Base-by-base conservation (phyloP, 2,329 filamentous ascomycete species). In the Aspergillus sp. region DNA sequence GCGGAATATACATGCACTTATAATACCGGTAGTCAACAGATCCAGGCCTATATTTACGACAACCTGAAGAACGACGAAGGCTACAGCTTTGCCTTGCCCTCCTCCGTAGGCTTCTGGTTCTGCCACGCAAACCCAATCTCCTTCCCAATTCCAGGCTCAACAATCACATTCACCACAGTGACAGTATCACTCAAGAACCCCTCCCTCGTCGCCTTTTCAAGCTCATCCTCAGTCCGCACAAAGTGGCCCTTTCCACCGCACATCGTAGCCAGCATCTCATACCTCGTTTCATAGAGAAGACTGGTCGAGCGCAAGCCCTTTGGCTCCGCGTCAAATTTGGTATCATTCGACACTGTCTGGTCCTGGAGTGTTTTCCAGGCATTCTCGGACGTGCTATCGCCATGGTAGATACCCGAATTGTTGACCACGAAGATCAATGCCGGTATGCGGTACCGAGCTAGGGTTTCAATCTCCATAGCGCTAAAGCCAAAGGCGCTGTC, bases 401-500 rank as follows among this genome's bases (percentile, higher is more conserved):
- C 79, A 52, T 80, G 77, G 67, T 81, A 81, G 23, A 81, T 77
- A 4, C 79, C 79, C 0, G 80, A 78, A 63, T 86, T 85, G 61
- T 85, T 84, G 56, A 84, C 76, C 2, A 85, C 81, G 64, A 83
- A 81, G 55, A 85, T 80, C 43, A 84, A 66, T 4, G 83, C 73
- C 44, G 82, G 81, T 73, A 84, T 84, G 9, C 77, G 72, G 62
- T 82, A 81, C 4, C 82, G 75, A 3, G 81, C 78, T 75, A 85
- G 82, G 0, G 82, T 85, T 66, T 85, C 82, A 41, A 84, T 76
- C 63, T 84, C 82, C 68, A 82, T 81, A 0, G 77, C 76, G 4
- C 79, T 82, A 63, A 85, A 85, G 0, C 82, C 82, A 59, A 84
- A 82, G 0, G 82, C 82, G 25, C 77, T 82, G 64, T 84, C 82